phyloP scores from a whole-genome alignment of 495 filamentous ascomycete genomes.

The Hyaloscypha finlandica region DNA sequence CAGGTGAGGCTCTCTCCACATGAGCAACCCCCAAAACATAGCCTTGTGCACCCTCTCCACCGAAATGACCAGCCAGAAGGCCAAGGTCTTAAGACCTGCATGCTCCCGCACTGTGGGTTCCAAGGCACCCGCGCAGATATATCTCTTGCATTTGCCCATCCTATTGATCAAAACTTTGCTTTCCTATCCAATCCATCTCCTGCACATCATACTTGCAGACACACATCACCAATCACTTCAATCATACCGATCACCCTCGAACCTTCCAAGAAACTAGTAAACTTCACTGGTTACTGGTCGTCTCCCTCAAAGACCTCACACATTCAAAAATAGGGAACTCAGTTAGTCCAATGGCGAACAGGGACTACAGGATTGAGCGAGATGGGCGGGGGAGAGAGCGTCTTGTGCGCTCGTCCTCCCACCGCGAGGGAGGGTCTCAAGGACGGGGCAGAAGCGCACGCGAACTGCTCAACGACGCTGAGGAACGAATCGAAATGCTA shows the following conservation, averaged over 20 bases:
- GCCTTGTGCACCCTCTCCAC: neutral
- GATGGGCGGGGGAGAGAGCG: slow-evolving; percentile 23
- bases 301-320: slow-evolving; percentile 12
- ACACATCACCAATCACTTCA: slow-evolving; percentile 5
- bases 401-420: slow-evolving; percentile 15
- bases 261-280: slow-evolving; percentile 10
- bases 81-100: slow-evolving; percentile 9
- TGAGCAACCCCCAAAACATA: neutral
- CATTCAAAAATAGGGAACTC: slow-evolving; percentile 25
- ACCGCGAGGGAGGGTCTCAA: slow-evolving; percentile 10
- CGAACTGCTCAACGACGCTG: slow-evolving; percentile 28
- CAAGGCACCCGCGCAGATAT: slow-evolving; percentile 31
- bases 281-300: slow-evolving; percentile 13
- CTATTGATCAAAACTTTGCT: slow-evolving; percentile 22
- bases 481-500: slow-evolving; percentile 27
- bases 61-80: neutral
- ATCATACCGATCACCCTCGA: neutral
- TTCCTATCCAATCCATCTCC: slow-evolving; percentile 22
- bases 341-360: slow-evolving; percentile 21
- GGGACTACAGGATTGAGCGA: slow-evolving; percentile 19
- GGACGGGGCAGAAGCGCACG: slow-evolving; percentile 12
- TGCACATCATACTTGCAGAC: slow-evolving; percentile 27
- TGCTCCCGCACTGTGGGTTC: slow-evolving; percentile 29
- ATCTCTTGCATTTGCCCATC: slow-evolving; percentile 10
- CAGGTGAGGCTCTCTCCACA: neutral